Base-by-base conservation (phyloP, 306 rosid genomes). In the Alnus glutinosa region DNA sequence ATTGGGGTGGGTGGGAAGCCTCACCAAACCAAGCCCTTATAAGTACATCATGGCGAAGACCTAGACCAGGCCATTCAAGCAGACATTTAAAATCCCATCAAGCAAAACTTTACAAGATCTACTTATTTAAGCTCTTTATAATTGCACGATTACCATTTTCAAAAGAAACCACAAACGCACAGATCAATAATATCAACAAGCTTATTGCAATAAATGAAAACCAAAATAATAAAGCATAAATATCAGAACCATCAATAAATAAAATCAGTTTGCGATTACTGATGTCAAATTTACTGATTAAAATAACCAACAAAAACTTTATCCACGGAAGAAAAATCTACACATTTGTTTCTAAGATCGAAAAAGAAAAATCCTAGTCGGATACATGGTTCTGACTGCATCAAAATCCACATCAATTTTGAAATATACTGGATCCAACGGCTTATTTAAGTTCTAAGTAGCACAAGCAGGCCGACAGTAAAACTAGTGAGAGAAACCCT, bases 361-460 rank as follows among this genome's bases (percentile, higher is more conserved):
- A n/a, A 36, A 32, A 32, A 32, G 0, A 13, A 14, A 36, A 34
- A 14, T 13, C 5, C 42, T 36, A 8, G 71, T 18, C 16, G 12
- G 19, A 15, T 7, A 15, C 14, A 9, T 7, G 28, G 23, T 16
- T 67, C 28, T 32, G 11, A 39, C 16, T 67, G 47, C 69, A 8
- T 39, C 48, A 67, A 67, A 39, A 2, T 13, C 44, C n/a, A 39
- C 11, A 67, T 3, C 19, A 51, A 72, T 37, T 19, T 61, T 36
- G 47, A 39, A 39, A 50, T 37, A 18, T 28, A 18, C 19, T 79
- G 64, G 79, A 80, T 80, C 83, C 75, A 59, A 74, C 10, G 50
- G 51, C 48, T 42, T 42, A 10, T 49, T 48, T 8, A 18, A 66
- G 32, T 72, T 61, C 8, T 62, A 79, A 80, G 67, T 1, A 80